Percentiles rank a stretch among this genome's conserved stretches.
Evolutionary conservation across 2,329 filamentous ascomycete genomes (phyloP).

Genomic region (Cladosporium sp.): DNA sequence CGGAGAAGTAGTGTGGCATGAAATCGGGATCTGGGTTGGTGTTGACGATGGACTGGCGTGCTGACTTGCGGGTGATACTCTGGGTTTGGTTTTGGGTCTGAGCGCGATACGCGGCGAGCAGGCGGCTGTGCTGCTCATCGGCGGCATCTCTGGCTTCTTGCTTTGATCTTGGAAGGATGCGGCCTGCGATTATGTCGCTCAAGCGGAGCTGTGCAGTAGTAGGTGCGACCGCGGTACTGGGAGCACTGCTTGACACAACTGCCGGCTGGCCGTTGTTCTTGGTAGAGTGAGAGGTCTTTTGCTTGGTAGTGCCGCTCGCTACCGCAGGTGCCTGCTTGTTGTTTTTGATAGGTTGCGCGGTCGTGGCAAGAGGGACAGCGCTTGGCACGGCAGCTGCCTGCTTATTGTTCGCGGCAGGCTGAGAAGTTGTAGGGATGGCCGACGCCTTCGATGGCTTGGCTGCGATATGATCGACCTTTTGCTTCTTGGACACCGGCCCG

Average conservation of each 20-base stretch:
- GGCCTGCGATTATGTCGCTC: constrained; percentile 28
- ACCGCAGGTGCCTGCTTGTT: neutral
- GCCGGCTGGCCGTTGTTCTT: neutral
- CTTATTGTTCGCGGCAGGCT: neutral
- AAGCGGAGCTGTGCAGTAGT: constrained; percentile 1
- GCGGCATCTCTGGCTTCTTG: constrained; percentile 26
- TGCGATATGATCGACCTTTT: neutral
- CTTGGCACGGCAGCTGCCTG: neutral
- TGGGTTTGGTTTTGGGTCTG: neutral
- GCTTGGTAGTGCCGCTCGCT: neutral
- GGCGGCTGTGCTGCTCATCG: constrained; percentile 21
- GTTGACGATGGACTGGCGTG: neutral
- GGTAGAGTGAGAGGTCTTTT: neutral
- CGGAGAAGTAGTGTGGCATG: constrained; percentile 31
- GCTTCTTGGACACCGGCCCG: neutral
- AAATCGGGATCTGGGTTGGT: constrained; percentile 27
- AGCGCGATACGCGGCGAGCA: constrained; percentile 20
- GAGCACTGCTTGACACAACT: neutral
- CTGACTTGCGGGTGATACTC: neutral
- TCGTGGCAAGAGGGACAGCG: neutral
- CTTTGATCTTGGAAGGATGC: constrained; percentile 22
- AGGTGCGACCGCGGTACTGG: neutral
- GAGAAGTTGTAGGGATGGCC: neutral
- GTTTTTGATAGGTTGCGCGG: neutral
- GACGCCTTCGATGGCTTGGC: neutral